A percentile compares a stretch with the other conserved stretches of the same genome.
phyloP scores from a whole-genome alignment of 2,329 filamentous ascomycete species.

The Albophoma yamanashiensis region DNA sequence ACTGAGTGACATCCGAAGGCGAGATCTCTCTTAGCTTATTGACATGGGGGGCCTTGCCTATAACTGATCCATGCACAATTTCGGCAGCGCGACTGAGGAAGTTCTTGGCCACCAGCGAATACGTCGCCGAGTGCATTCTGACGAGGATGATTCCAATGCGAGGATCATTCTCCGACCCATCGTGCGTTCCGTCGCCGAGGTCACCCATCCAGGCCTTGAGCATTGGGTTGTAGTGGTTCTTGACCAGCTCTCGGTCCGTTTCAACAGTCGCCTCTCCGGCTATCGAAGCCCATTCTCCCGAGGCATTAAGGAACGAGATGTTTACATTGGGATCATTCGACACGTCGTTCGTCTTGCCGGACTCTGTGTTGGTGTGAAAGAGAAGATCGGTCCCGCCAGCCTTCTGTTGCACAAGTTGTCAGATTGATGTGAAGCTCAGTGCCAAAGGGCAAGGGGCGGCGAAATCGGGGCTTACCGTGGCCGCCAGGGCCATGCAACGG shows the following conservation, averaged over 20 bases:
- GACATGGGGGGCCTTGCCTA: conserved; percentile 58
- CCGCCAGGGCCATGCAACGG: conserved; percentile 79
- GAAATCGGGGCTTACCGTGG: conserved; percentile 42
- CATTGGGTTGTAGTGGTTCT: conserved; percentile 62
- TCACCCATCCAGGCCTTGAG: conserved; percentile 84
- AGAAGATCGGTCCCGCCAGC: conserved; percentile 68
- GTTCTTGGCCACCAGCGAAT: conserved; percentile 54
- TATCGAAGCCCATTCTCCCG: conserved; percentile 79
- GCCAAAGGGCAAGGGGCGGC: background rate
- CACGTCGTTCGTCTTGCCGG: conserved; percentile 77
- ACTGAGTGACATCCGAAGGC: conserved; percentile 53
- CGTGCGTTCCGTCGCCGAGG: conserved; percentile 71
- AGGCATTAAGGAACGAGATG: conserved; percentile 65
- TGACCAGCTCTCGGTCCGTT: conserved; percentile 56
- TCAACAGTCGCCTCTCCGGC: conserved; percentile 62
- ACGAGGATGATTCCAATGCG: conserved; percentile 74
- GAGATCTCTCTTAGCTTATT: conserved; percentile 69
- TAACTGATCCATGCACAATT: conserved; percentile 64
- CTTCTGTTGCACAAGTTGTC: conserved; percentile 42
- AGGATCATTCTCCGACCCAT: conserved; percentile 72
- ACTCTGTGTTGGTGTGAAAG: conserved; percentile 88
- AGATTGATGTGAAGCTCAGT: background rate
- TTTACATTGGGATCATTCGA: conserved; percentile 64
- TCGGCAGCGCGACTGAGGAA: conserved; percentile 55
- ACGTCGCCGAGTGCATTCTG: conserved; percentile 60